These are phyloP conservation scores for Ophiocordyceps camponoti-leonardi DNA, from an alignment of 2,329 filamentous ascomycete genomes.

Conservation along the genomic window DNA sequence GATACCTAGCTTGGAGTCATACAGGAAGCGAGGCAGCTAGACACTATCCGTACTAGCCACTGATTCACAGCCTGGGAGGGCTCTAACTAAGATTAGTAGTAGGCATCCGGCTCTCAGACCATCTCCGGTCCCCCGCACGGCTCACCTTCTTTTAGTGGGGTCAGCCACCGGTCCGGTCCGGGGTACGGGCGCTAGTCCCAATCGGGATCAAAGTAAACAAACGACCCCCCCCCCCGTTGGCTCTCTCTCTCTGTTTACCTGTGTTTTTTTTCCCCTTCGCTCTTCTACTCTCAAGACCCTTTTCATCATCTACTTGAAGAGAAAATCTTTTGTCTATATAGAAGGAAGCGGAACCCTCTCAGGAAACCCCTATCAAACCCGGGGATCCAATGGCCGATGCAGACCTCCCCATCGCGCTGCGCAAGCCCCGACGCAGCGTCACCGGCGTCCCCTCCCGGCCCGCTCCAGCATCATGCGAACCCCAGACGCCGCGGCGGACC, in stretches of 20 bases:
- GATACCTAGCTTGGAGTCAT: too few relatives aligned
- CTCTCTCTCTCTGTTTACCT: neutral
- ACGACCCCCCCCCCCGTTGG: neutral
- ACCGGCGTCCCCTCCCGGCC: conserved; percentile 10
- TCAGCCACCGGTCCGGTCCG: neutral
- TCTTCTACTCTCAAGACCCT: neutral
- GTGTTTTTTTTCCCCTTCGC: too few relatives aligned
- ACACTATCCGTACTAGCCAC: too few relatives aligned
- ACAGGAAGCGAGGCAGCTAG: too few relatives aligned
- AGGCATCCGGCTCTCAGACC: too few relatives aligned
- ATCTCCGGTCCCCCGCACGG: too few relatives aligned
- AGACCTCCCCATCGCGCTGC: conserved; percentile 36
- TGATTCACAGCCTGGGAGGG: too few relatives aligned
- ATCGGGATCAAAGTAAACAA: neutral
- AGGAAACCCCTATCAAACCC: too few relatives aligned
- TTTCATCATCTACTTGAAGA: neutral
- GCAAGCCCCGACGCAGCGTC: conserved; percentile 31
- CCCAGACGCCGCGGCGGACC: conserved; percentile 13
- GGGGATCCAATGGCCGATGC: conserved; percentile 15
- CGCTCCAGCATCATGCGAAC: conserved; percentile 6
- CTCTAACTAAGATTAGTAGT: too few relatives aligned
- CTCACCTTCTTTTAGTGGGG: too few relatives aligned
- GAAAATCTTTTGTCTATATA: conserved; percentile 2
- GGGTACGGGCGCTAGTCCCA: neutral
- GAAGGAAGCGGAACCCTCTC: too few relatives aligned